Evolutionary conservation across 768 basidiomycete species (phyloP).

Genomic region (Termitomyces eurrhizus): DNA sequence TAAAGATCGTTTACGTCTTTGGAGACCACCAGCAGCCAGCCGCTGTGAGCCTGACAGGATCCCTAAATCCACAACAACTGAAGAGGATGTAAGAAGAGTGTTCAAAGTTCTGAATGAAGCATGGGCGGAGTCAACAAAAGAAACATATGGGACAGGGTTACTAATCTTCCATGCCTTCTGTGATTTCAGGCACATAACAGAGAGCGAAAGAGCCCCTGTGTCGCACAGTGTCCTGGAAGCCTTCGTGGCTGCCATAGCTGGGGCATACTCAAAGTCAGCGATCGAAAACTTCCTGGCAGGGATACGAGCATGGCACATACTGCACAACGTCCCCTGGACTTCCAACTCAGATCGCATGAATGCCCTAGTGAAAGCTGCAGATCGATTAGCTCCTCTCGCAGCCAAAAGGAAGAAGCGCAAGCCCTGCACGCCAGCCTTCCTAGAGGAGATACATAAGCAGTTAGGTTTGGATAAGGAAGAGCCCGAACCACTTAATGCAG

Average conservation of each 20-base stretch:
- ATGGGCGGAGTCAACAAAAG: conserved; percentile 27
- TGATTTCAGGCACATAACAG: conserved; percentile 18
- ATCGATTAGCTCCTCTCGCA: too few species aligned
- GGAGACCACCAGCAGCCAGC: too few species aligned
- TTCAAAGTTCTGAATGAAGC: conserved; percentile 17
- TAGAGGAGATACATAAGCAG: too few species aligned
- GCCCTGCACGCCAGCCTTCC: too few species aligned
- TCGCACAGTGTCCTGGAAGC: conserved; percentile 14
- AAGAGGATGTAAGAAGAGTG: conserved; percentile 21
- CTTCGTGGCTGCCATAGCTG: conserved; percentile 21
- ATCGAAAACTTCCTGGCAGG: conserved; percentile 36
- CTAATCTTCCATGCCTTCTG: conserved; percentile 26
- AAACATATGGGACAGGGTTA: conserved; percentile 34
- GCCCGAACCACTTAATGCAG: too few species aligned
- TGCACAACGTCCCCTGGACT: background rate
- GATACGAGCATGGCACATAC: conserved; percentile 9
- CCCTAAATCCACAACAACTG: too few species aligned
- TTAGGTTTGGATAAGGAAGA: too few species aligned
- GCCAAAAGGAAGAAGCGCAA: too few species aligned
- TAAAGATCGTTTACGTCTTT: too few species aligned
- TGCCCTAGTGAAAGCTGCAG: too few species aligned
- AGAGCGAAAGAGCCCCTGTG: conserved; percentile 27
- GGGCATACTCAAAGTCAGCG: conserved; percentile 26
- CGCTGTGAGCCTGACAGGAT: too few species aligned
- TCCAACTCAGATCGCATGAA: too few species aligned